phyloP scores from a whole-genome alignment of 1,139 yeast species.

The Eremothecium cymbalariae region DNA sequence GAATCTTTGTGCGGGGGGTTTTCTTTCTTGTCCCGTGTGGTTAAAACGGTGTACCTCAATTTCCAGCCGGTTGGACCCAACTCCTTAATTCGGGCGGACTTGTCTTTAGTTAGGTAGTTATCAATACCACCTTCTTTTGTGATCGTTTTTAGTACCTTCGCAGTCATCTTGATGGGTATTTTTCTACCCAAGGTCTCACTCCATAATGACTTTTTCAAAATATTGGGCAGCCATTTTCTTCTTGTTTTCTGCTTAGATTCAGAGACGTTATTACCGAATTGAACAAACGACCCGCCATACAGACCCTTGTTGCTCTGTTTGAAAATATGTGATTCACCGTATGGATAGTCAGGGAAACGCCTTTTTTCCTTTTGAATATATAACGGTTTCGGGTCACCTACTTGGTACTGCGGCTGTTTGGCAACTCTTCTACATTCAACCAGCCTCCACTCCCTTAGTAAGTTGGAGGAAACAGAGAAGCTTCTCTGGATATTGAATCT shows the following conservation, averaged over 20 bases:
- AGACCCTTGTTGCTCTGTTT: constrained; percentile 83
- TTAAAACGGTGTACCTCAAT: constrained; percentile 64
- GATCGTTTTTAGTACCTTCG: constrained; percentile 77
- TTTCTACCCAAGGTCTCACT: constrained; percentile 62
- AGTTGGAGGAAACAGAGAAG: constrained; percentile 13
- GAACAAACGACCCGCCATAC: constrained; percentile 80
- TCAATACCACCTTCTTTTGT: constrained; percentile 93
- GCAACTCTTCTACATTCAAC: constrained; percentile 37
- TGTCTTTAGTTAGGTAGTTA: constrained; percentile 75
- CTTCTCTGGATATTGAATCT: constrained; percentile 11
- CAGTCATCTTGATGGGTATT: constrained; percentile 55
- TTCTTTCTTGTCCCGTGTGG: constrained; percentile 28
- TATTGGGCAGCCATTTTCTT: constrained; percentile 77
- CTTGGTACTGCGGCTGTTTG: constrained; percentile 33
- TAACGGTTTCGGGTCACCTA: constrained; percentile 41
- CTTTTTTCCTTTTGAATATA: constrained; percentile 43
- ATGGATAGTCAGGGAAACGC: constrained; percentile 69
- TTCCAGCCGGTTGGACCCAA: constrained; percentile 90
- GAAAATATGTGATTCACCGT: constrained; percentile 67
- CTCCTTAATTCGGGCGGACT: constrained; percentile 82
- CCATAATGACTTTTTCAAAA: constrained; percentile 69
- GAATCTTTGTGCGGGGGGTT: constrained; percentile 31
- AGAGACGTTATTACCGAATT: constrained; percentile 68
- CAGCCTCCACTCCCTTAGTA: constrained; percentile 32
- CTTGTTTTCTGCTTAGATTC: constrained; percentile 69